Conservation (phyloP, 345 rosid species). For the Eucalyptus pauciflora region DNA sequence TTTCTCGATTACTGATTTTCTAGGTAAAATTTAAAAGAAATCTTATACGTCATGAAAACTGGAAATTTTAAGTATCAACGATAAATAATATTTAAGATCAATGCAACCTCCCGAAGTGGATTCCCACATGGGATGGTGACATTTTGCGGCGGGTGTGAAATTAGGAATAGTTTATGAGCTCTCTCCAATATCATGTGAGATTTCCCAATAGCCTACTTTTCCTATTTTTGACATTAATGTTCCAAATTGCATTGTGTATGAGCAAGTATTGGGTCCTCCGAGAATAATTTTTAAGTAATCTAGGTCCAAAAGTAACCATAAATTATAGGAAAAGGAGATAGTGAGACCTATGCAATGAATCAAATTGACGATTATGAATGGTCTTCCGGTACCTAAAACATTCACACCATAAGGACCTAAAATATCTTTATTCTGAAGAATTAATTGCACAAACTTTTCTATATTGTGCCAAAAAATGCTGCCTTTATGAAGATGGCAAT, state of each 20-base stretch:
- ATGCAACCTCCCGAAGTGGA: not conserved
- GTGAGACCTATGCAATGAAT: not conserved
- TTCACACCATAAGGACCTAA: not conserved
- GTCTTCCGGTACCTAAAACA: not conserved
- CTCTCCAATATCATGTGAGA: not conserved
- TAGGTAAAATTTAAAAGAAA: not conserved
- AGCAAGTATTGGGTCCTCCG: not conserved
- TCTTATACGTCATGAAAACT: too few species aligned
- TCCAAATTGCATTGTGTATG: not conserved
- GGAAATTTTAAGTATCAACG: too few species aligned
- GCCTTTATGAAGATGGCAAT: not conserved
- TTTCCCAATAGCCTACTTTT: not conserved
- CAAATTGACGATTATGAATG: too few species aligned
- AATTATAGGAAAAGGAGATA: not conserved
- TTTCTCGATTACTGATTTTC: not conserved
- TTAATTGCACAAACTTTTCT: not conserved
- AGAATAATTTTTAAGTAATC: not conserved
- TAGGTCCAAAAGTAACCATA: not conserved
- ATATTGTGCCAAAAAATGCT: not conserved
- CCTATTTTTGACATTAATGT: not conserved
- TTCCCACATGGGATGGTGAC: not conserved
- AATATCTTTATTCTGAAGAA: too few species aligned
- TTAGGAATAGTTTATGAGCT: too few species aligned
- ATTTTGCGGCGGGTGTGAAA: too few species aligned
- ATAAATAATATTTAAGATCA: too few species aligned